Conservation (phyloP, 2,329 filamentous ascomycete species). For the Pleochaeta shiraiana region DNA sequence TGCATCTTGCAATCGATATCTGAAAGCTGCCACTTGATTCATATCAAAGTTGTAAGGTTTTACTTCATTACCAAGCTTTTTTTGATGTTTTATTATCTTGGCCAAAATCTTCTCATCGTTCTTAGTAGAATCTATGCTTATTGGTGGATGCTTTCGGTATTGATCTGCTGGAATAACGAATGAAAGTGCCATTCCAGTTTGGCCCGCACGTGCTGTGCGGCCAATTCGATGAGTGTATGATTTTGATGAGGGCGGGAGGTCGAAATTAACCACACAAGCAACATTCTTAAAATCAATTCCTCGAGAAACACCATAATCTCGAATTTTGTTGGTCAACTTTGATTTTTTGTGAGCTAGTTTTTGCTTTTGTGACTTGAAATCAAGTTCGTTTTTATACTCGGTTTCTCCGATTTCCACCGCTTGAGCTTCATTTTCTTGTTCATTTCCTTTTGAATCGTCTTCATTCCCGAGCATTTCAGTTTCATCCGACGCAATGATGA, state of each 20-base stretch:
- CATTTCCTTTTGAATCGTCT: conserved; percentile 16
- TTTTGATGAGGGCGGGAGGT: conserved; percentile 68
- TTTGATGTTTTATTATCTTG: conserved; percentile 60
- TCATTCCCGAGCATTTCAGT: conserved; percentile 59
- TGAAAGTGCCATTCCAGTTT: conserved; percentile 85
- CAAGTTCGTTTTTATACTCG: conserved; percentile 10
- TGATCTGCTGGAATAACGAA: conserved; percentile 70
- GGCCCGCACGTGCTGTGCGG: conserved; percentile 74
- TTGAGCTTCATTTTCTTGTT: conserved; percentile 15
- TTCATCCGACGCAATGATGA: conserved; percentile 91
- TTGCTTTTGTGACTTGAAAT: conserved; percentile 11
- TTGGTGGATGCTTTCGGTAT: conserved; percentile 79
- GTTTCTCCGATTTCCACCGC: conserved; percentile 14
- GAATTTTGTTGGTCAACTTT: conserved; percentile 42
- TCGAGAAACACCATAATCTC: conserved; percentile 86
- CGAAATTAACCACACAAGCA: conserved; percentile 88
- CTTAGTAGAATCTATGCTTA: conserved; percentile 49
- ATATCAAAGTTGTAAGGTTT: conserved; percentile 91
- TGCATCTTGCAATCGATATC: conserved; percentile 87
- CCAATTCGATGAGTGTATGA: conserved; percentile 97
- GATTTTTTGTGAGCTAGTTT: conserved; percentile 33
- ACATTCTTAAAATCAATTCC: conserved; percentile 97
- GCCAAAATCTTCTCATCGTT: conserved; percentile 69
- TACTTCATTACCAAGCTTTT: conserved; percentile 56
- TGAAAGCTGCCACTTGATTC: conserved; percentile 79